These are phyloP conservation scores for Globomyces sp. DNA, from an alignment of 371 early-diverging fungal genomes.

Conservation along the genomic window DNA sequence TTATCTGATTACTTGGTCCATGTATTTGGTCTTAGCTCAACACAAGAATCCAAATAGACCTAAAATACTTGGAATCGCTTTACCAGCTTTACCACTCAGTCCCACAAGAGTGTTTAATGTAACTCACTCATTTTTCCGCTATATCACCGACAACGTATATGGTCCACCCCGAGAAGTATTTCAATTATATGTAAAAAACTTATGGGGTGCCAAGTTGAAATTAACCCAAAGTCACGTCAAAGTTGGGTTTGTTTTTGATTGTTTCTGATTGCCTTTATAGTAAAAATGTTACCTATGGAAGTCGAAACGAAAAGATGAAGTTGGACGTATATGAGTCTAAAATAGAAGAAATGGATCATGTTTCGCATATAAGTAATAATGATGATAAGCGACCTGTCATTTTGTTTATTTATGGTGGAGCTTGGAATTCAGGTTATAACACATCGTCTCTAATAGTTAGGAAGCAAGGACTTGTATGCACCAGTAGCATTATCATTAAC, in stretches of 20 bases:
- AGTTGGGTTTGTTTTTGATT: not conserved
- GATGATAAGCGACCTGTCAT: slow-evolving; percentile 51
- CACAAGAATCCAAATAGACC: slow-evolving; percentile 1
- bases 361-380: not conserved
- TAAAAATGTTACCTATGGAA: slow-evolving; percentile 7
- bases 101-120: slow-evolving; percentile 1
- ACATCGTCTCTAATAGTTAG: no score
- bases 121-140: not conserved
- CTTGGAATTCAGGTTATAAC: slow-evolving; percentile 48
- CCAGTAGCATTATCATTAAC: slow-evolving; percentile 64
- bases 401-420: slow-evolving; percentile 73
- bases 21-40: not conserved
- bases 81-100: not conserved
- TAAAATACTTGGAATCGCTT: not conserved
- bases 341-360: not conserved
- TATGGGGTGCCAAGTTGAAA: not conserved
- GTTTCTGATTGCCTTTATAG: no score
- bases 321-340: not conserved
- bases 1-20: not conserved
- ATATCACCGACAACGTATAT: not conserved
- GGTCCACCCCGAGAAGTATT: not conserved
- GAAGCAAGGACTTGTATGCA: slow-evolving; percentile 47
- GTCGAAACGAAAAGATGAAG: not conserved
- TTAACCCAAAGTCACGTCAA: not conserved
- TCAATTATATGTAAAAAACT: not conserved